Percentiles rank a stretch among this genome's conserved stretches.
These are phyloP conservation scores for Chalciporus piperatoides DNA, from an alignment of 1,284 basidiomycete species.

Conservation along the genomic window DNA sequence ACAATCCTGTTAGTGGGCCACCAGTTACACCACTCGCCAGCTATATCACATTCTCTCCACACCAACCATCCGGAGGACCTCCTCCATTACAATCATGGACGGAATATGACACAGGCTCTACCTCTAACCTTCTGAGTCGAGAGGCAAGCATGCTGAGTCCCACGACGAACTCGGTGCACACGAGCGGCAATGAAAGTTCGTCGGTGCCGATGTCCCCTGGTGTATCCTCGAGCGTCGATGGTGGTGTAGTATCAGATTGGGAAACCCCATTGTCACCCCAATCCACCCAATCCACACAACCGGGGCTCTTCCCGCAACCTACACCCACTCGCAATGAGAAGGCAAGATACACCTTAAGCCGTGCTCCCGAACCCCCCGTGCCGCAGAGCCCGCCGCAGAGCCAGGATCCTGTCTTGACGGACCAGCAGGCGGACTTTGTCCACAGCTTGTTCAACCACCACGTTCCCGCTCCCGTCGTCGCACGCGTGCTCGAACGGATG, in stretches of 20 bases:
- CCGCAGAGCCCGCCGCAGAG: background rate
- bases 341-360: background rate
- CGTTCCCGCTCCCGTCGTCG: slow-evolving; percentile 26
- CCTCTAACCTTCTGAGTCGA: background rate
- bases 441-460: slow-evolving; percentile 18
- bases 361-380: background rate
- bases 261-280: background rate
- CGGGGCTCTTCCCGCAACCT: background rate
- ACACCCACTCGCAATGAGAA: slow-evolving; percentile 14
- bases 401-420: slow-evolving; percentile 14
- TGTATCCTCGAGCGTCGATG: background rate
- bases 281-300: background rate
- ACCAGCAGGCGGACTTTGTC: slow-evolving; percentile 25
- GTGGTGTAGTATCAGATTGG: background rate
- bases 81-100: slow-evolving; percentile 13
- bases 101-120: background rate
- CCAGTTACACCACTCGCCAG: slow-evolving; percentile 13
- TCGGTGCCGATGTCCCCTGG: background rate
- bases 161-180: background rate
- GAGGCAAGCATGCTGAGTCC: slow-evolving; percentile 3
- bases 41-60: background rate
- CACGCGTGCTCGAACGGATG: slow-evolving; percentile 29
- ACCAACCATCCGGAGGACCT: background rate
- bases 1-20: background rate
- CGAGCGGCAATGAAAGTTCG: slow-evolving; percentile 7